Percentiles rank a stretch among this genome's conserved stretches.
Conservation (phyloP, 768 basidiomycete species). For the Mycena albidolilacea region DNA sequence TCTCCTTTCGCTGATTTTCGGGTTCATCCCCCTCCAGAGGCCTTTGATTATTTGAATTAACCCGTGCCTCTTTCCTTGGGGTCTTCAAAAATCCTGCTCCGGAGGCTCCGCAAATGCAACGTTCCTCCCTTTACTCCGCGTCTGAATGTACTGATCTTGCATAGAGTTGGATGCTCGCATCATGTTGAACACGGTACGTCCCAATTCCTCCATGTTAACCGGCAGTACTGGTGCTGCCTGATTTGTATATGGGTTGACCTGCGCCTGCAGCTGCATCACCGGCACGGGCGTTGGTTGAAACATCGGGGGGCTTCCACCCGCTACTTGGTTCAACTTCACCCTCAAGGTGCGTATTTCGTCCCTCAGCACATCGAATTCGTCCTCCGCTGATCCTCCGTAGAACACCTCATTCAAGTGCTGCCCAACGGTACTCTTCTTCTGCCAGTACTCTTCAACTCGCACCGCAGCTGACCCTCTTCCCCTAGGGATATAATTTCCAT, state of each 20-base stretch:
- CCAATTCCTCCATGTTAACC: background rate
- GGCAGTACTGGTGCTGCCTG: background rate
- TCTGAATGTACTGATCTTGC: constrained; percentile 4
- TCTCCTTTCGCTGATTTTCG: too few relatives aligned
- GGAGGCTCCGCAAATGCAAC: background rate
- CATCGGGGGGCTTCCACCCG: too few relatives aligned
- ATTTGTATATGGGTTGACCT: background rate
- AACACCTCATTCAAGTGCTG: background rate
- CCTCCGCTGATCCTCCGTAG: background rate
- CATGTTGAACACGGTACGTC: background rate
- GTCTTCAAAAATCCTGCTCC: constrained; percentile 19
- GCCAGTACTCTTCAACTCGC: constrained; percentile 21
- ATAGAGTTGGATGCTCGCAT: background rate
- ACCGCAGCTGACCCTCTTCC: background rate
- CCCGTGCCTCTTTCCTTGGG: constrained; percentile 9
- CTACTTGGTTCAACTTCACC: constrained; percentile 4
- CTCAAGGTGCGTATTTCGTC: constrained; percentile 8
- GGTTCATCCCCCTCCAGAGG: background rate
- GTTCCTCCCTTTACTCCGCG: background rate
- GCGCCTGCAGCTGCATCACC: too few relatives aligned
- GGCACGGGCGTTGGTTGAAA: too few relatives aligned
- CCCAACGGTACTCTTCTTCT: background rate
- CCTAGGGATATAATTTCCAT: constrained; percentile 12
- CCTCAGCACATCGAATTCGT: background rate
- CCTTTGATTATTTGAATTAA: background rate